Base-by-base conservation (phyloP, 805 yeast species). In the Monosporozyma aerobia region DNA sequence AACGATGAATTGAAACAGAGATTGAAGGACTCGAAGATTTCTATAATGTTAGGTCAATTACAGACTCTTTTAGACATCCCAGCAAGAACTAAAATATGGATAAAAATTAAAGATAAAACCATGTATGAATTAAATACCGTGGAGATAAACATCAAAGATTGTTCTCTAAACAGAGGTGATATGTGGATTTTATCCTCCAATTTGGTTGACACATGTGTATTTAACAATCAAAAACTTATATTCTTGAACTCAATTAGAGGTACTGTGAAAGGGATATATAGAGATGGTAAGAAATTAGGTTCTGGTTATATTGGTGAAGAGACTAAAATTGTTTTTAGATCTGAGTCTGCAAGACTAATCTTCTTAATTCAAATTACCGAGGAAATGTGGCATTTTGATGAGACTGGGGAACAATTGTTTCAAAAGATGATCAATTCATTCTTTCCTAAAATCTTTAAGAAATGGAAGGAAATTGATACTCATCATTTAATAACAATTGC, bases 361-460 rank as follows among this genome's bases (percentile, higher is more conserved):
- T 86, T 90, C 49, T 74, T 94, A 56, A 82, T 94, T 49, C 99
- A 94, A 64, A 81, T 90, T 56, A 87, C 97, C 1, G 78, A 85
- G 41, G 99, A 94, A 63, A 94, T 94, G 97, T 94, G 97, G 95
- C 89, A 90, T 66, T 94, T 94, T 68, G 98, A 94, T 68, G 97
- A 90, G 63, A 86, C 86, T 58, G 99, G 99, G 1, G 97, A 92
- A 63, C 86, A 90, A 51, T 80, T 89, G 79, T 92, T 92, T 66
- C 92, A 90, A 66, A 88, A 90, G 68, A 80, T 94, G 59, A 89
- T 94, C 47, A 90, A 92, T 65, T 86, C 95, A n/a, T 74, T 92
- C 49, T 82, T 94, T 51, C 99, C 99, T 0, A 85, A 83, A 54
- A 83, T 92, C 39, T 89, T 94, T 66, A 83, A 83, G 59, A 77